Percentiles rank a stretch among this genome's conserved stretches.
Evolutionary conservation across 1,284 basidiomycete genomes (phyloP).

Genomic region (Cystobasidium sp.): DNA sequence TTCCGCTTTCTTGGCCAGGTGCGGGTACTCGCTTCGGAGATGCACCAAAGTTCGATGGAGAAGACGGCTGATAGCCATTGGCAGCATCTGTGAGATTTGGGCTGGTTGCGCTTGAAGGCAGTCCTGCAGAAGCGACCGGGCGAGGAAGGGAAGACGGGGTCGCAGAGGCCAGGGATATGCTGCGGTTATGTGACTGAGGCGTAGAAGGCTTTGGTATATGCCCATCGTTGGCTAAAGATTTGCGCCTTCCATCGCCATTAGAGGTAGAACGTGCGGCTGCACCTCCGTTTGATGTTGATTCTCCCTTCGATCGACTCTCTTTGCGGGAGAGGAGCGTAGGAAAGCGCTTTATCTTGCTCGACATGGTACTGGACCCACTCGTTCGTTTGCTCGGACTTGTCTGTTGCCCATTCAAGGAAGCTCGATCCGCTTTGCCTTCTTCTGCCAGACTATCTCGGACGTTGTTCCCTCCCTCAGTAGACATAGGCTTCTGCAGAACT

Average conservation of each 20-base stretch:
- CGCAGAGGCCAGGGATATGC: conserved; percentile 13
- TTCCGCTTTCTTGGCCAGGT: conserved; percentile 26
- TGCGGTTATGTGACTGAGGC: background rate
- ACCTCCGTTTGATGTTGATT: background rate
- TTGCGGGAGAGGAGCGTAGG: conserved; percentile 21
- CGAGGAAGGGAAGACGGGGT: conserved; percentile 24
- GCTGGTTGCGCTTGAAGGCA: conserved; percentile 14
- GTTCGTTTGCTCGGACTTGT: conserved; percentile 3
- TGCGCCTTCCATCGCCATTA: background rate
- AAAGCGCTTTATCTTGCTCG: conserved; percentile 31
- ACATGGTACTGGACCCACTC: conserved; percentile 25
- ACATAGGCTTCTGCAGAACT: conserved; percentile 26
- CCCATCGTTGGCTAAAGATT: background rate
- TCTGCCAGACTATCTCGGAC: too few species aligned
- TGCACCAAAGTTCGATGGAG: background rate
- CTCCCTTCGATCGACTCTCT: conserved; percentile 14
- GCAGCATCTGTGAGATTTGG: conserved; percentile 16
- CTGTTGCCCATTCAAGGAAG: background rate
- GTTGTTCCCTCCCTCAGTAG: background rate
- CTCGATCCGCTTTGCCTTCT: background rate
- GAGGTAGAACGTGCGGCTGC: conserved; percentile 1
- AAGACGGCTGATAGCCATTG: background rate
- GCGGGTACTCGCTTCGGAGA: conserved; percentile 14
- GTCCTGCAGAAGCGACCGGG: conserved; percentile 5
- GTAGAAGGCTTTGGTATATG: background rate